A percentile compares a stretch with the other conserved stretches of the same genome.
These are phyloP conservation scores for Eucalyptus lansdowneana DNA, from an alignment of 345 rosid species.

Conservation along the genomic window DNA sequence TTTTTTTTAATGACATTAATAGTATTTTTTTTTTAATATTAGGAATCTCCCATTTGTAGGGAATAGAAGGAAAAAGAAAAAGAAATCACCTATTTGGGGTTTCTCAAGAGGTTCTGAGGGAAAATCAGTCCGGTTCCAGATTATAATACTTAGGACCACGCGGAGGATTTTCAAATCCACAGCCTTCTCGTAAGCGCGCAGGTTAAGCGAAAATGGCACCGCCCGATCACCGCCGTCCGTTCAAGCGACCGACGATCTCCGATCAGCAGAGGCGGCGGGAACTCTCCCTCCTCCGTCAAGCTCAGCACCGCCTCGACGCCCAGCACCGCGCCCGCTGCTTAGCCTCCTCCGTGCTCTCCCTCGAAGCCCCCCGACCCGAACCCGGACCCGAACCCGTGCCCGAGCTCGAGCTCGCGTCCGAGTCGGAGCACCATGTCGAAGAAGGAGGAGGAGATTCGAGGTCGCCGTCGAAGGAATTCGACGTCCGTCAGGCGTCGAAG, in stretches of 20 bases:
- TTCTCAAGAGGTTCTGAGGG: too few relatives aligned
- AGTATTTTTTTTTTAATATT: too few relatives aligned
- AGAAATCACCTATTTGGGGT: too few relatives aligned
- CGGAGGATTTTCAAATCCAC: not conserved
- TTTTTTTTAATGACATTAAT: too few relatives aligned
- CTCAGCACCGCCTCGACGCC: conserved; percentile 70
- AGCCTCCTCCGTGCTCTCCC: conserved; percentile 62
- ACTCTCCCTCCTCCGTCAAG: conserved; percentile 66
- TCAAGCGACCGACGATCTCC: conserved; percentile 70
- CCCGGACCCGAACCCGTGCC: not conserved
- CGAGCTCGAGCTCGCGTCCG: conserved; percentile 1
- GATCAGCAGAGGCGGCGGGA: conserved; percentile 88
- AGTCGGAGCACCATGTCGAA: not conserved
- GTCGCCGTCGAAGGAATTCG: conserved; percentile 24
- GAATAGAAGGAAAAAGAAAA: too few relatives aligned
- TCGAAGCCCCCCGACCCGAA: conserved; percentile 19
- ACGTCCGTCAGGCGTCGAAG: conserved; percentile 54
- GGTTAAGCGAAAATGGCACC: conserved; percentile 35
- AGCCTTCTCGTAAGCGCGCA: not conserved
- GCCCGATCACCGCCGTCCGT: conserved; percentile 76
- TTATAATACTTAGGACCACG: not conserved
- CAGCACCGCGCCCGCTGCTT: conserved; percentile 79
- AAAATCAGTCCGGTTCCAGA: not conserved
- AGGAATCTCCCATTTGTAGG: not conserved
- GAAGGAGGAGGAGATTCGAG: not conserved